phyloP scores from a whole-genome alignment of 768 basidiomycete genomes.

The Boletus vermiculosoides region DNA sequence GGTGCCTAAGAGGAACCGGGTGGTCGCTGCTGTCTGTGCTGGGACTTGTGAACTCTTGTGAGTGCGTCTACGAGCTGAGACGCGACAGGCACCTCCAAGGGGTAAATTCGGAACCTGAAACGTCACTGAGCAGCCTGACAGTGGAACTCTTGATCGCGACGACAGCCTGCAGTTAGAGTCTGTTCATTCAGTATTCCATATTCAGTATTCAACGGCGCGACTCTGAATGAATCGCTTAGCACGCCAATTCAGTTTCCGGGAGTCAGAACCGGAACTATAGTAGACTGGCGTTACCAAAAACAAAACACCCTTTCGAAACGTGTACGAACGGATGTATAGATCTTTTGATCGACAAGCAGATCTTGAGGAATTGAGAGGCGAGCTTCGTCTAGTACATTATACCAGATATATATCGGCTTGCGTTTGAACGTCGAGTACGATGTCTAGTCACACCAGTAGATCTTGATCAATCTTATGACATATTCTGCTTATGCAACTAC shows the following conservation, averaged over 20 bases:
- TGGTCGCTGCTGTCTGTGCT: too few species aligned
- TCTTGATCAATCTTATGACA: too few species aligned
- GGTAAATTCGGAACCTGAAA: not conserved
- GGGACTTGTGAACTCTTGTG: not conserved
- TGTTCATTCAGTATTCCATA: not conserved
- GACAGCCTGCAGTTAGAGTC: not conserved
- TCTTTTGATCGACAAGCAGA: not conserved
- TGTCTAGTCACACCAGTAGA: too few species aligned
- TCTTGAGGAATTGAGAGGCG: not conserved
- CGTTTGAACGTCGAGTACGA: not conserved
- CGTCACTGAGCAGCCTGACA: not conserved
- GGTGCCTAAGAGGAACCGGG: not conserved
- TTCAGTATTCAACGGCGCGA: not conserved
- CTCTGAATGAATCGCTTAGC: slow-evolving; percentile 4
- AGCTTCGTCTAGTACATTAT: not conserved
- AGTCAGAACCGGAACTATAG: not conserved
- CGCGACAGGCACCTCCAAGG: not conserved
- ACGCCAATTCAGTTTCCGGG: not conserved
- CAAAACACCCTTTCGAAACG: not conserved
- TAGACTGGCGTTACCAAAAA: not conserved
- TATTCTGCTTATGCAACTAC: too few species aligned
- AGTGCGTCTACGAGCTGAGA: not conserved
- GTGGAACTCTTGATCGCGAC: not conserved
- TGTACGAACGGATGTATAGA: not conserved
- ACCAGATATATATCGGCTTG: too few species aligned